phyloP scores from a whole-genome alignment of 2,329 filamentous ascomycete genomes.

The Zopfia rhizophila region DNA sequence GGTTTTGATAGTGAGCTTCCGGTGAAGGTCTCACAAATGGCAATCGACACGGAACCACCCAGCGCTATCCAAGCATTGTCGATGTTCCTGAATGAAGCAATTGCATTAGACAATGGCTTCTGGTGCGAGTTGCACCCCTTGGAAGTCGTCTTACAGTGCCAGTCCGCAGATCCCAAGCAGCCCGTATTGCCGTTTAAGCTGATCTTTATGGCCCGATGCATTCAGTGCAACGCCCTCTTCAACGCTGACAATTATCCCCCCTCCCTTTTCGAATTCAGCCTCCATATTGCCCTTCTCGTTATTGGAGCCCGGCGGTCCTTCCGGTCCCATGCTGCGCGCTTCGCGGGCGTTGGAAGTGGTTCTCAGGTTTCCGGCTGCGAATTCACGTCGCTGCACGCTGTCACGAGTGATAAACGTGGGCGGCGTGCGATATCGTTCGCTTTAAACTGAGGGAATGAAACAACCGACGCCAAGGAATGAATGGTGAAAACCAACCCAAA shows the following conservation, averaged over 20 bases:
- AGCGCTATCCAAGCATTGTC: constrained; percentile 74
- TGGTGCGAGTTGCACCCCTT: background rate
- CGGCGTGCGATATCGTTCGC: background rate
- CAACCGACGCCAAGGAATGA: background rate
- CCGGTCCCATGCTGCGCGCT: background rate
- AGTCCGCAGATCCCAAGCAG: constrained; percentile 68
- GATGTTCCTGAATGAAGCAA: constrained; percentile 62
- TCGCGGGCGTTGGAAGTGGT: background rate
- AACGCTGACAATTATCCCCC: constrained; percentile 32
- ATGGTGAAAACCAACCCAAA: background rate
- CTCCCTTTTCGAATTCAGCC: constrained; percentile 15
- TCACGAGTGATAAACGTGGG: background rate
- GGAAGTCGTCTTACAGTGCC: constrained; percentile 16
- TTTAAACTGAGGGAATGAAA: background rate
- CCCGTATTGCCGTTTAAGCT: constrained; percentile 71
- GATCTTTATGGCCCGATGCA: constrained; percentile 71
- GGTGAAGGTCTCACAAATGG: constrained; percentile 53
- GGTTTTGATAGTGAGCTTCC: too few species aligned
- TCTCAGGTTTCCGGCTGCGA: background rate
- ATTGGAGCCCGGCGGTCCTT: background rate
- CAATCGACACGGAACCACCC: constrained; percentile 68
- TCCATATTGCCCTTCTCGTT: constrained; percentile 14
- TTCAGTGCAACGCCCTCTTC: constrained; percentile 63
- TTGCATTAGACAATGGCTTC: background rate
- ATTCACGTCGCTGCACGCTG: background rate